A percentile compares a stretch with the other conserved stretches of the same genome.
Conservation (phyloP, 768 basidiomycete genomes). For the Boletales sp. region DNA sequence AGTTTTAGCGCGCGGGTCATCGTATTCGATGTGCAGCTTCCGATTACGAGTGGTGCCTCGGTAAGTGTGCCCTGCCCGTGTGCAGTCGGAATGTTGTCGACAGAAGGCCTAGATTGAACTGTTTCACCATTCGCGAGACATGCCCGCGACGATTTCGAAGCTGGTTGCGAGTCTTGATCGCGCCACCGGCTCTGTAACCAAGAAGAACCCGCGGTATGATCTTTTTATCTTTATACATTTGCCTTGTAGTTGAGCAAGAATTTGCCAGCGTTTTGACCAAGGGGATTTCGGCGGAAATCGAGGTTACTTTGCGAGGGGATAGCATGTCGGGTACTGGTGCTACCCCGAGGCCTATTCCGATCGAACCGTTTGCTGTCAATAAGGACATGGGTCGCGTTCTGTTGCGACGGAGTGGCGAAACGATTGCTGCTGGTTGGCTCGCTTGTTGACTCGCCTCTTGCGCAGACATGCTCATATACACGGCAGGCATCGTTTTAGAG, state of each 20-base stretch:
- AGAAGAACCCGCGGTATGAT: constrained; percentile 73
- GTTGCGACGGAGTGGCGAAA: constrained; percentile 86
- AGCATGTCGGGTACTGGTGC: constrained; percentile 46
- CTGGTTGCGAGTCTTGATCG: constrained; percentile 80
- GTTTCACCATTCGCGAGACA: constrained; percentile 91
- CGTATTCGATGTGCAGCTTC: constrained; percentile 88
- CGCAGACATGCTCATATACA: constrained; percentile 1
- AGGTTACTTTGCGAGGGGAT: constrained; percentile 67
- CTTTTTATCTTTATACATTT: neutral
- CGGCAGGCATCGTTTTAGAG: constrained; percentile 43
- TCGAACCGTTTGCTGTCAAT: constrained; percentile 83
- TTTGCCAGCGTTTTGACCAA: constrained; percentile 75
- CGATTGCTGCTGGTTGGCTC: constrained; percentile 79
- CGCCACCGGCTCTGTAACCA: constrained; percentile 66
- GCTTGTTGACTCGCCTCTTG: neutral
- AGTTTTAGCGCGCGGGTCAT: constrained; percentile 85
- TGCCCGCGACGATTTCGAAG: constrained; percentile 84
- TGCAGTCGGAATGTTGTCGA: neutral
- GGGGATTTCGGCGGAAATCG: constrained; percentile 78
- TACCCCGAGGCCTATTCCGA: constrained; percentile 60
- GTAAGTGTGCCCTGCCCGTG: constrained; percentile 39
- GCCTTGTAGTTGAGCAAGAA: constrained; percentile 4
- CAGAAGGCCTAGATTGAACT: constrained; percentile 66
- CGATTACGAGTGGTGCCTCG: constrained; percentile 83
- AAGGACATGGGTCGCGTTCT: constrained; percentile 97